Percentiles rank a stretch among this genome's conserved stretches.
Evolutionary conservation across 1,284 basidiomycete genomes (phyloP).

Genomic region (Papiliotrema flavescens): DNA sequence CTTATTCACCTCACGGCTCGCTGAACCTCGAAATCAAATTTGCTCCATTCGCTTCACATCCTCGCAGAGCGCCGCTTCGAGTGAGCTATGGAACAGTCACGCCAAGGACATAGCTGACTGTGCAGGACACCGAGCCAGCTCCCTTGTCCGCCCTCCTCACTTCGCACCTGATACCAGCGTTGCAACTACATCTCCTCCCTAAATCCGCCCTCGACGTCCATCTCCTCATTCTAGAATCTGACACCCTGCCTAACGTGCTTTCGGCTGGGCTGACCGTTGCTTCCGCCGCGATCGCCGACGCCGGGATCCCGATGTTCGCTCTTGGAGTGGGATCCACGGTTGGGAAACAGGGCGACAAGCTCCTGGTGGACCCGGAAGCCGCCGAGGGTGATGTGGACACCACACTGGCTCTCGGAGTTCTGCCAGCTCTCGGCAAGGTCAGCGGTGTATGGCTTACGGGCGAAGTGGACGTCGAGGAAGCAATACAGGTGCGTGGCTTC

Average conservation of each 20-base stretch:
- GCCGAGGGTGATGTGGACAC: constrained; percentile 61
- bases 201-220: constrained; percentile 93
- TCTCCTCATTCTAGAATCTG: constrained; percentile 84
- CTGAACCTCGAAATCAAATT: constrained; percentile 96
- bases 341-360: constrained; percentile 47
- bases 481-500: constrained; percentile 27
- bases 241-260: constrained; percentile 79
- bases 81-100: constrained; percentile 54
- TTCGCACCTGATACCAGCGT: constrained; percentile 78
- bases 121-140: constrained; percentile 87
- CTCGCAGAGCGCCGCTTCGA: constrained; percentile 75
- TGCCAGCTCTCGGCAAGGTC: constrained; percentile 85
- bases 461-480: constrained; percentile 40
- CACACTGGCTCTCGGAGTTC: constrained; percentile 68
- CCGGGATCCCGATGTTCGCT: constrained; percentile 43
- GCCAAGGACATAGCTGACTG: not conserved
- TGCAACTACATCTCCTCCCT: constrained; percentile 84
- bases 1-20: constrained; percentile 78
- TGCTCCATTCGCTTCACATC: constrained; percentile 80
- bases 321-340: constrained; percentile 36
- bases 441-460: constrained; percentile 80
- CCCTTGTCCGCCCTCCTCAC: constrained; percentile 76
- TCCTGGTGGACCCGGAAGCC: constrained; percentile 66
- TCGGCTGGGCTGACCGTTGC: constrained; percentile 80
- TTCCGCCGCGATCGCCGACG: constrained; percentile 68